These are phyloP conservation scores for Pelargonium fulgidum DNA, from an alignment of 441 rosid genomes.

Conservation along the genomic window DNA sequence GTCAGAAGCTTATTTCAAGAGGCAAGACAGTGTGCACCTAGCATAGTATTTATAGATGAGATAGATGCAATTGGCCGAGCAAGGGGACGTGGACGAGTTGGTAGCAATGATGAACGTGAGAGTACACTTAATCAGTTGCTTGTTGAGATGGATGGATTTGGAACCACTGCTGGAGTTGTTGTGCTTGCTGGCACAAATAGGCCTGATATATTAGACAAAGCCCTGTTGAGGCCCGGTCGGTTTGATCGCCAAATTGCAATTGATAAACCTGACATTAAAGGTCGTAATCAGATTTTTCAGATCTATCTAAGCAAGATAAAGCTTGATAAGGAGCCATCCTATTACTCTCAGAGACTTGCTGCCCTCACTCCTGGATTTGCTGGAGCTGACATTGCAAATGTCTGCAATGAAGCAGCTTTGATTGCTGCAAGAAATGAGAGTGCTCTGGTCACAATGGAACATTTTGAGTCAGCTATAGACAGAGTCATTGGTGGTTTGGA, in stretches of 20 bases:
- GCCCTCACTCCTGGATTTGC: conserved; percentile 68
- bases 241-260: conserved; percentile 54
- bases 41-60: conserved; percentile 59
- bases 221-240: conserved; percentile 59
- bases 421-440: conserved; percentile 56
- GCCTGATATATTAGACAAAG: conserved; percentile 59
- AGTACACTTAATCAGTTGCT: conserved; percentile 65
- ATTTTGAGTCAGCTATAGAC: conserved; percentile 68
- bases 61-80: conserved; percentile 62
- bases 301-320: conserved; percentile 53
- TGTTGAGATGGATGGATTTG: conserved; percentile 72
- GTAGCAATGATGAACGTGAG: conserved; percentile 59
- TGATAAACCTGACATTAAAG: conserved; percentile 60
- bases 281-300: conserved; percentile 52
- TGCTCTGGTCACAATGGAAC: conserved; percentile 40
- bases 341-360: conserved; percentile 52
- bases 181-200: conserved; percentile 67
- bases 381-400: conserved; percentile 70
- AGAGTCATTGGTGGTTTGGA: conserved; percentile 67
- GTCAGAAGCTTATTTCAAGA: conserved; percentile 68
- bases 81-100: conserved; percentile 62
- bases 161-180: conserved; percentile 58
- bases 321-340: conserved; percentile 48
- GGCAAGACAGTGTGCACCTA: conserved; percentile 59
- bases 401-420: conserved; percentile 63